Evolutionary conservation across 2,329 filamentous ascomycete genomes (phyloP), one percentile per base, ranked within the genome.

Genomic region (Talaromyces sp.): DNA sequence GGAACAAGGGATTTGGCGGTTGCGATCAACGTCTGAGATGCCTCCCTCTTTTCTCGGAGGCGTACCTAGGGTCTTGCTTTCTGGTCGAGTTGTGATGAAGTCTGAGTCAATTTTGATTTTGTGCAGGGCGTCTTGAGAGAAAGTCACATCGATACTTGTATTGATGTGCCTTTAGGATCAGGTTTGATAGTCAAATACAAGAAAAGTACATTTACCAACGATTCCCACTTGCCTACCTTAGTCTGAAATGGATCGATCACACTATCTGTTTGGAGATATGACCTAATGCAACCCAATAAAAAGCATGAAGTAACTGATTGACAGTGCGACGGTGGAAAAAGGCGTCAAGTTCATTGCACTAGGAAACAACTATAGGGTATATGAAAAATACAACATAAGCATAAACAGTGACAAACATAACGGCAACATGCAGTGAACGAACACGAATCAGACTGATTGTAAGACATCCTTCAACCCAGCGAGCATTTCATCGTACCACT

Each of bases 51-150:
- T 2, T 13, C 19, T 22, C 45, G 19, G 62, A 41, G 69, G 68
- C 62, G 67, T 68, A 68, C 60, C 62, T 68, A 60, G 67, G 63
- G 56, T 45, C 45, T 31, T 3, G 58, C 60, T 62, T 66, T 68
- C 66, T 68, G 63, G 68, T 67, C 68, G 67, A 57, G 45, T 59
- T 63, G 33, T 43, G 56, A 59, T 7, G 45, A 37, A 19, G 33
- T 39, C 27, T 64, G 50, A 63, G 58, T 60, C 22, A 22, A 22
- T 22, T 50, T 59, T 37, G 24, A 24, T 66, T 33, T 64, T 59
- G 57, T 58, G 37, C 50, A 62, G 65, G 57, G 65, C 61, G 65
- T 65, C n/a, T 16, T 63, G 43, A 45, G 27, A 45, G 22, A 49
- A 22, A 22, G 19, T 19, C 9, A 41, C 19, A 35, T 63, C 19